Percentiles rank a stretch among this genome's conserved stretches.
Conservation (phyloP, 23 red algal genomes). For the Agarophyton chilense region DNA sequence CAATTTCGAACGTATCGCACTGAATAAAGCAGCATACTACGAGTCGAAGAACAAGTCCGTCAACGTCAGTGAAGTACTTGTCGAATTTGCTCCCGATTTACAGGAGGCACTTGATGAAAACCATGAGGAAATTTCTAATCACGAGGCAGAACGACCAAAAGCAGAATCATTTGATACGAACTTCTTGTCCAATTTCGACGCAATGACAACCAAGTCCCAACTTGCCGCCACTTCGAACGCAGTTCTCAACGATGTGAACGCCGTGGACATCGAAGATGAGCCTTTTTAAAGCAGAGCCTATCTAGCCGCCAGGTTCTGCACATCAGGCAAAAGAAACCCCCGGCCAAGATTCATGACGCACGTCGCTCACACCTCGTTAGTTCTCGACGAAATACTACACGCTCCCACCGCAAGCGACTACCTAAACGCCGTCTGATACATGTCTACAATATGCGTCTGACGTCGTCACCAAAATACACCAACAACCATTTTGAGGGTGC, state of each 20-base stretch:
- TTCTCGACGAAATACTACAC: not conserved
- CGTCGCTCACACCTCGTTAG: not conserved
- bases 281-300: conserved; percentile 28
- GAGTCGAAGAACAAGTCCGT: conserved; percentile 1
- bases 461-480: not conserved
- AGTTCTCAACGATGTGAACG: not conserved
- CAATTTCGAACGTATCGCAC: conserved; percentile 13
- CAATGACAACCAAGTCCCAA: no score
- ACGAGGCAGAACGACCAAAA: no score
- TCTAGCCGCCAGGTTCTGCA: conserved; percentile 33
- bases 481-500: not conserved
- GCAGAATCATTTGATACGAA: no score
- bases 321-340: not conserved
- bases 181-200: no score
- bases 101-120: not conserved
- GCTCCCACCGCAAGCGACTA: not conserved
- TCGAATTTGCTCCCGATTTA: conserved; percentile 4
- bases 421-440: not conserved
- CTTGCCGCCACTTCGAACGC: no score
- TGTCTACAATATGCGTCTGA: no score
- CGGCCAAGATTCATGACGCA: not conserved
- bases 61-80: not conserved
- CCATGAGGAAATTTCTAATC: no score
- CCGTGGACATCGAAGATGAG: not conserved
- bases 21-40: not conserved